Conservation (phyloP, 2,329 filamentous ascomycete species). For the Westerdykella sp. region DNA sequence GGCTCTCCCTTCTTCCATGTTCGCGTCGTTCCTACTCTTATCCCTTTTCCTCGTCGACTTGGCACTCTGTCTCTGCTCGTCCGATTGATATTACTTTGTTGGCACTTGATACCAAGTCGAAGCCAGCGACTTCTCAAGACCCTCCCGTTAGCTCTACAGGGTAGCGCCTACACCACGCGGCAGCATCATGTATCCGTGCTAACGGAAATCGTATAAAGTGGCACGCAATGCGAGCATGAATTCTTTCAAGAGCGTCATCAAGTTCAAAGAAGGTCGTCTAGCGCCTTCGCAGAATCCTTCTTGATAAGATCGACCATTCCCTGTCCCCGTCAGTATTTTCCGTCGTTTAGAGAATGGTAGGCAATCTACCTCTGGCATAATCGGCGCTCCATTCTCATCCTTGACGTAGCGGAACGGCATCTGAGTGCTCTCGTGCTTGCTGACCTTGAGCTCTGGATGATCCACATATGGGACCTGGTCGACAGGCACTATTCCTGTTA, state of each 20-base stretch:
- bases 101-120: too few species aligned
- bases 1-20: too few species aligned
- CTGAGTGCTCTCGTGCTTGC: constrained; percentile 85
- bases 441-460: constrained; percentile 82
- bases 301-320: constrained; percentile 94
- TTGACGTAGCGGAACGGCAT: constrained; percentile 98
- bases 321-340: constrained; percentile 41
- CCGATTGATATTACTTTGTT: too few species aligned
- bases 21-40: too few species aligned
- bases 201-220: too few species aligned
- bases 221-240: too few species aligned
- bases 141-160: too few species aligned
- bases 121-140: too few species aligned
- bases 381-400: constrained; percentile 64
- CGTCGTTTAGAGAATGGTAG: constrained; percentile 10
- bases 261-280: constrained; percentile 70
- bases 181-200: too few species aligned
- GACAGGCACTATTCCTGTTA: constrained; percentile 57
- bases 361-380: constrained; percentile 77
- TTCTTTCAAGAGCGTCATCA: background rate
- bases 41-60: too few species aligned
- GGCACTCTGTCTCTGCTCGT: too few species aligned
- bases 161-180: too few species aligned
- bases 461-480: constrained; percentile 77
- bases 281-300: constrained; percentile 86